Evolutionary conservation across 1,139 yeast species (phyloP).

Genomic region (Pichia sp.): DNA sequence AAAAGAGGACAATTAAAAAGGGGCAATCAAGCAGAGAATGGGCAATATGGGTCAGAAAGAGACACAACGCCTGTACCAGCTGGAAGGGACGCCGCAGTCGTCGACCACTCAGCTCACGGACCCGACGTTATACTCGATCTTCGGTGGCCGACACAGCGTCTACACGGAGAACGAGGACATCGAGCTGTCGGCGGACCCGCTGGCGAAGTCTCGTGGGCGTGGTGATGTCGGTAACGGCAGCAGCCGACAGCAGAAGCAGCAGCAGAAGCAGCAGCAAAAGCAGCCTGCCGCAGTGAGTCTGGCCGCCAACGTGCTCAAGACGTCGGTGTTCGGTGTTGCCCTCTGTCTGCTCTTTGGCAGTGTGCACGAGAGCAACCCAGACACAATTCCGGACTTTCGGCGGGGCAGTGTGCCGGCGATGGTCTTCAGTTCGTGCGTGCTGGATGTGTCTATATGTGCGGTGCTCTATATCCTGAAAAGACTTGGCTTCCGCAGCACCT

Average conservation of each 20-base stretch:
- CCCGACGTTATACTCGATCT: conserved; percentile 48
- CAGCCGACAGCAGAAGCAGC: neutral
- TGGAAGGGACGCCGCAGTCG: conserved; percentile 6
- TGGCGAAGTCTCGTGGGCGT: neutral
- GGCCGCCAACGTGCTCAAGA: neutral
- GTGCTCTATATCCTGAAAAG: neutral
- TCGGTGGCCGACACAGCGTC: conserved; percentile 34
- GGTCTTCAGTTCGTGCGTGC: neutral
- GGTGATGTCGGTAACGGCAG: neutral
- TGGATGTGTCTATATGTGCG: neutral
- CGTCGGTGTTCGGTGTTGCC: neutral
- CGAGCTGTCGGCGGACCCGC: neutral
- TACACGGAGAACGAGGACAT: conserved; percentile 21
- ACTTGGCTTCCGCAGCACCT: neutral
- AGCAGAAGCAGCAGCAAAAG: neutral
- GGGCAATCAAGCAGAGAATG: neutral
- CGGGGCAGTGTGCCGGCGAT: neutral
- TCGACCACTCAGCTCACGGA: conserved; percentile 45
- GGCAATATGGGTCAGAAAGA: neutral
- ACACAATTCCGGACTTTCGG: conserved; percentile 3
- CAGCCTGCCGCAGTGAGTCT: neutral
- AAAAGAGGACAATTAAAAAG: too few species aligned
- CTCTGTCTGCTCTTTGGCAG: conserved; percentile 7
- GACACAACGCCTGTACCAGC: neutral
- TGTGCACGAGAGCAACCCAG: conserved; percentile 1